Evolutionary conservation across 805 yeast genomes (phyloP), one percentile per base, ranked within the genome.

Genomic region (Lipomyces chichibuensis): DNA sequence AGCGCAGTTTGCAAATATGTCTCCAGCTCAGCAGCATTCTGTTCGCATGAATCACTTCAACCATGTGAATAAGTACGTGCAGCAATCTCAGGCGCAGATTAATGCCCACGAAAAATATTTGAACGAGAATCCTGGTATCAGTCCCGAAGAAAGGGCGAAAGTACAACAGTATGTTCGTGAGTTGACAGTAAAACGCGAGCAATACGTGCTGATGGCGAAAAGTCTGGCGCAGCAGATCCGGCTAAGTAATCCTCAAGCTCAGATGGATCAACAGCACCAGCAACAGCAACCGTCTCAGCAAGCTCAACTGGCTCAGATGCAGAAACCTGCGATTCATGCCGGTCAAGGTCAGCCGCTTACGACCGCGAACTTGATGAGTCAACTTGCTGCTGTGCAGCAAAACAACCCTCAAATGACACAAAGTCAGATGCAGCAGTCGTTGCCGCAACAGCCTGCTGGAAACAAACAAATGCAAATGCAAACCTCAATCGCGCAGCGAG

Each of bases 361-460:
- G 7, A 52, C 63, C 8, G 69, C 69, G 25, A 51, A 58, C n/a
- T 49, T 63, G 59, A 65, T 65, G 66, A 43, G 55, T 13, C 69
- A 65, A 55, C 57, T 63, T 9, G 61, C 64, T 20, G 69, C 69
- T 17, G 69, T 37, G 5, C 69, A 65, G 32, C 61, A 59, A 32
- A 35, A 23, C 52, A 23, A 8, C 7, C 2, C 57, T 17, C 57
- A 32, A n/a, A 7, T 39, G 9, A 14, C 55, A 17, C 56, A 29
- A 17, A 17, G 7, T n/a, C 63, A 14, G 39, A n/a, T 1, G 75
- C 73, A 3, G 82, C 77, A 8, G 72, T 71, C 33, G 73, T 75
- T 55, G 61, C 32, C 57, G 65, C 59, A 57, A 63, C 72, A 46
- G 46, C 35, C 73, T 74, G 46, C 49, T 33, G 55, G 25, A 9